Conservation (phyloP, 345 rosid species). For the Sapria himalayana region DNA sequence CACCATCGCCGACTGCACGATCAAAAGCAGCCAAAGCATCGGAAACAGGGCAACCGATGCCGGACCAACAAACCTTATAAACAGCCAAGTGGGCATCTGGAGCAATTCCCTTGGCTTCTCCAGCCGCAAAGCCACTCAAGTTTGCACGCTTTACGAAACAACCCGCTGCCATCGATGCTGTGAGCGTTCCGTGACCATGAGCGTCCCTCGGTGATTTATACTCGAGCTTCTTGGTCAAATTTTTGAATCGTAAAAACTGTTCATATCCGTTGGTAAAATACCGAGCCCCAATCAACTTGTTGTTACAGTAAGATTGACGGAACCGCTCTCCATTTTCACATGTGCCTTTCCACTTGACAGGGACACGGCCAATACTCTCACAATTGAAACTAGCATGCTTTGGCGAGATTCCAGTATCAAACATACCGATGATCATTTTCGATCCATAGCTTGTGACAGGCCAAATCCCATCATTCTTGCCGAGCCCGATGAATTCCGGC, state of each 20-base stretch:
- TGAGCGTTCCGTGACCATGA: constrained; percentile 52
- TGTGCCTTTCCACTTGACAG: constrained; percentile 33
- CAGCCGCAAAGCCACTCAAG: constrained; percentile 34
- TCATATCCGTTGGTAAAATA: constrained; percentile 33
- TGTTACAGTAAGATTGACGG: constrained; percentile 21
- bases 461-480: constrained; percentile 10
- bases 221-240: constrained; percentile 15
- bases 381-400: constrained; percentile 34
- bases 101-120: constrained; percentile 58
- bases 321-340: constrained; percentile 45
- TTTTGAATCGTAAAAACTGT: constrained; percentile 25
- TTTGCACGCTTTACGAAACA: constrained; percentile 35
- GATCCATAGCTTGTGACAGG: constrained; percentile 29
- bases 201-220: constrained; percentile 47
- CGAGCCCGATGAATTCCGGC: constrained; percentile 43
- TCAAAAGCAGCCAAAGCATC: constrained; percentile 45
- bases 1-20: constrained; percentile 30
- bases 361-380: constrained; percentile 25
- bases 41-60: constrained; percentile 30
- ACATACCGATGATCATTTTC: constrained; percentile 48
- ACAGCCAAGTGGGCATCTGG: constrained; percentile 30
- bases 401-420: constrained; percentile 49
- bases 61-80: constrained; percentile 37
- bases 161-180: constrained; percentile 61
- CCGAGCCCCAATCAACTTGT: constrained; percentile 43